Evolutionary conservation across 2,329 filamentous ascomycete genomes (phyloP).

Genomic region (Tothia fuscella): DNA sequence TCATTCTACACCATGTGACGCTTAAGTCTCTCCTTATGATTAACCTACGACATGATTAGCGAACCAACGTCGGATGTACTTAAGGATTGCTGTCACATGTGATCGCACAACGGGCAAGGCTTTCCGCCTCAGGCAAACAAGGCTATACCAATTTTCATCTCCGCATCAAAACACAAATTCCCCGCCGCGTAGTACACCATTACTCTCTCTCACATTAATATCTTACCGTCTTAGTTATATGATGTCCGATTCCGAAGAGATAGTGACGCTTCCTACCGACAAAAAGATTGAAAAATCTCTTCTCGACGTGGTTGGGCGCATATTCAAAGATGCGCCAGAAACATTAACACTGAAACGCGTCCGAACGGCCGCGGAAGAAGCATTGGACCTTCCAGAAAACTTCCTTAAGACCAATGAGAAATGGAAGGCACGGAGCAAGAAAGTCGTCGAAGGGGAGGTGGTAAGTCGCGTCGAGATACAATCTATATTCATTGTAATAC

Average conservation of each 20-base stretch:
- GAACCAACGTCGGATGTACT: no score
- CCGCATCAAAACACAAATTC: no score
- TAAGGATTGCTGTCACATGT: no score
- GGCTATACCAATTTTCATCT: no score
- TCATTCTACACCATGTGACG: no score
- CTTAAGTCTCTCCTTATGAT: no score
- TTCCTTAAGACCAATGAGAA: slow-evolving; percentile 41
- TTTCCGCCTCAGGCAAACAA: no score
- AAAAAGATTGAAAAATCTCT: neutral
- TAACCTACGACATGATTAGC: no score
- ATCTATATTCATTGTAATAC: slow-evolving; percentile 17
- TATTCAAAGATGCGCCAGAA: slow-evolving; percentile 33
- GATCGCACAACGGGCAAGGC: no score
- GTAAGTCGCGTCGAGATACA: slow-evolving; percentile 20
- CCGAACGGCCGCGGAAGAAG: slow-evolving; percentile 39
- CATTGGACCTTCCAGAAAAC: slow-evolving; percentile 38
- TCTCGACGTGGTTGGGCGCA: neutral
- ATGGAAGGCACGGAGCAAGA: slow-evolving; percentile 45
- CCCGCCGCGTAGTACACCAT: no score
- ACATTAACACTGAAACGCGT: slow-evolving; percentile 47
- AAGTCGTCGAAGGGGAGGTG: slow-evolving; percentile 41
- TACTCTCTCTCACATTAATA: no score
- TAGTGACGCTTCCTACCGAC: neutral
- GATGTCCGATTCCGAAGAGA: slow-evolving; percentile 7
- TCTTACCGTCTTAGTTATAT: no score